Conservation (phyloP, 352 stramenopile genomes). For the Globisporangium cylindrosporum region DNA sequence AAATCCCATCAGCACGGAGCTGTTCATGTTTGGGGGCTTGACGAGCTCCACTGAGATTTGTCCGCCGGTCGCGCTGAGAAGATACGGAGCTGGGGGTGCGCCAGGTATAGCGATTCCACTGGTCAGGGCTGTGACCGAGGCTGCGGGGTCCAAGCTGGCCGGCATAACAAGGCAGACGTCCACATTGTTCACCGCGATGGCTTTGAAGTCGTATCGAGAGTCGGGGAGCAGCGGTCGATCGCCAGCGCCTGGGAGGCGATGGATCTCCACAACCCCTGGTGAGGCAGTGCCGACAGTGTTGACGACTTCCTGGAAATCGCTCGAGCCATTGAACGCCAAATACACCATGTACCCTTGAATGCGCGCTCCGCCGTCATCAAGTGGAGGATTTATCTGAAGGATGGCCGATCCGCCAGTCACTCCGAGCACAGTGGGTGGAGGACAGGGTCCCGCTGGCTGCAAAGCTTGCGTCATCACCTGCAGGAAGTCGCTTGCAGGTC, state of each 20-base stretch:
- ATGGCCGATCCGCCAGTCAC: conserved; percentile 14
- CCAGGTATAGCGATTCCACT: conserved; percentile 29
- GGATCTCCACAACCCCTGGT: conserved; percentile 34
- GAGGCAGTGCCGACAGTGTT: conserved; percentile 23
- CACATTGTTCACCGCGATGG: conserved; percentile 40
- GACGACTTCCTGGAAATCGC: conserved; percentile 31
- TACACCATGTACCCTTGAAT: conserved; percentile 62
- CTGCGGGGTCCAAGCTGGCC: conserved; percentile 15
- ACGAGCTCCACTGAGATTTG: conserved; percentile 44
- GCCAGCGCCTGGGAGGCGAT: conserved; percentile 19
- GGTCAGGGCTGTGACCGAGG: conserved; percentile 25
- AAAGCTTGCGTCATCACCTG: conserved; percentile 1
- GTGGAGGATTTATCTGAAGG: conserved; percentile 8
- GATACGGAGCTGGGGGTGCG: conserved; percentile 40
- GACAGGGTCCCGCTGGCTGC: conserved; percentile 8
- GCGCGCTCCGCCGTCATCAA: conserved; percentile 28
- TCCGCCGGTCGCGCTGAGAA: conserved; percentile 47
- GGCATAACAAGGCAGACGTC: conserved; percentile 39
- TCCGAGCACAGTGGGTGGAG: conserved; percentile 4
- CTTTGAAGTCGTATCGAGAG: conserved; percentile 51
- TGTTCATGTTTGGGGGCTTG: conserved; percentile 50
- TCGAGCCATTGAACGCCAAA: conserved; percentile 32
- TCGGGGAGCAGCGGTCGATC: conserved; percentile 28
- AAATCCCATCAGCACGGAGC: conserved; percentile 42
- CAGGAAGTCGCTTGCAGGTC: conserved; percentile 1